A percentile compares a stretch with the other conserved stretches of the same genome.
phyloP scores from a whole-genome alignment of 169 alveolate genomes.

The Plasmodium inui region DNA sequence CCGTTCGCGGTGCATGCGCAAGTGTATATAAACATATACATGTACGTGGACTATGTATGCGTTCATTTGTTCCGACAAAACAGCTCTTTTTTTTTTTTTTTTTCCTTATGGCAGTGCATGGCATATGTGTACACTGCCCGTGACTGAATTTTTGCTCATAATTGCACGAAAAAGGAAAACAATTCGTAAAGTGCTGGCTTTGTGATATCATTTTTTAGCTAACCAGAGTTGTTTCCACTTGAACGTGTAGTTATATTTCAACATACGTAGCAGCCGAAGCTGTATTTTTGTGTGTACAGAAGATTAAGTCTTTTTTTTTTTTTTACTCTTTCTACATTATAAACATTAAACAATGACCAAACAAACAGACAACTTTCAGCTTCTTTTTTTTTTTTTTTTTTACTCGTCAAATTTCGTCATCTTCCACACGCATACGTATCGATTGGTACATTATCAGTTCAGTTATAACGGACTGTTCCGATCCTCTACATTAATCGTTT shows the following conservation, averaged over 20 bases:
- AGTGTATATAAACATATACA: neutral
- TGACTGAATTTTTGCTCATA: neutral
- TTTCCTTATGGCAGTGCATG: neutral
- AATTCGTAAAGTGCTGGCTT: neutral
- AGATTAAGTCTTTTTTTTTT: neutral
- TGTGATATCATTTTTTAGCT: neutral
- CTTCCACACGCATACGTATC: neutral
- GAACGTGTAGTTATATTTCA: neutral
- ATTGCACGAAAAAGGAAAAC: neutral
- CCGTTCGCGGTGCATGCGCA: neutral
- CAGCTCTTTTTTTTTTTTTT: neutral
- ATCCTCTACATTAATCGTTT: neutral
- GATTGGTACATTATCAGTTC: neutral
- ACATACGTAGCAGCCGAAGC: neutral
- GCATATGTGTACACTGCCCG: neutral
- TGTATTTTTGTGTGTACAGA: neutral
- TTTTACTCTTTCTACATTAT: too few relatives aligned
- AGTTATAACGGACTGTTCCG: neutral
- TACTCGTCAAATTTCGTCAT: neutral
- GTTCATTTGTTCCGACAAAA: neutral
- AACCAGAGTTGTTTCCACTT: neutral
- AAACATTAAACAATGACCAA: too few relatives aligned
- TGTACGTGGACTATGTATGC: neutral
- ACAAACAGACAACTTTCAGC: too few relatives aligned
- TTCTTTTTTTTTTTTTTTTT: neutral